A percentile compares a stretch with the other conserved stretches of the same genome.
Evolutionary conservation across 805 yeast genomes (phyloP).

Genomic region (Candida patagonica): DNA sequence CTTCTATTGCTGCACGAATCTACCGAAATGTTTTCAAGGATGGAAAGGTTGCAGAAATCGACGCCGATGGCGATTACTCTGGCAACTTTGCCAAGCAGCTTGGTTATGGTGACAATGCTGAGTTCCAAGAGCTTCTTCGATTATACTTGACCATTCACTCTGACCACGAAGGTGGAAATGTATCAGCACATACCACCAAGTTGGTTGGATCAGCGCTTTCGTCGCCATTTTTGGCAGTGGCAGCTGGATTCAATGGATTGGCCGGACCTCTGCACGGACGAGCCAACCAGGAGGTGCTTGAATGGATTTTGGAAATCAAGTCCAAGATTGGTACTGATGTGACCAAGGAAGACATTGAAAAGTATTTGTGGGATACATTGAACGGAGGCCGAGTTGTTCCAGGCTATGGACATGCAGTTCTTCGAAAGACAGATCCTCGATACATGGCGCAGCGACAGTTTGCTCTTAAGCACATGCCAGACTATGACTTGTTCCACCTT

Average conservation of each 20-base stretch:
- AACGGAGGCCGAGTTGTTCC: conserved; percentile 74
- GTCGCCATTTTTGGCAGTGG: conserved; percentile 63
- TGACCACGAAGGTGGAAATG: conserved; percentile 81
- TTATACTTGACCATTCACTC: conserved; percentile 67
- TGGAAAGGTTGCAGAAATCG: conserved; percentile 49
- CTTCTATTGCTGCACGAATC: conserved; percentile 71
- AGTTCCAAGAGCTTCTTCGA: conserved; percentile 61
- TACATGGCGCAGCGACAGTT: conserved; percentile 80
- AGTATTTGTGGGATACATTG: conserved; percentile 61
- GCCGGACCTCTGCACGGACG: conserved; percentile 85
- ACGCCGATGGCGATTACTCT: conserved; percentile 55
- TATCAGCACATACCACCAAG: conserved; percentile 74
- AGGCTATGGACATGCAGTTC: conserved; percentile 83
- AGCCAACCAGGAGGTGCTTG: conserved; percentile 78
- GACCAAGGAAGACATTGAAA: conserved; percentile 46
- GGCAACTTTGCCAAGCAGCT: conserved; percentile 58
- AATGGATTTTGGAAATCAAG: conserved; percentile 60
- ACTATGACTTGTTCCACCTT: conserved; percentile 68
- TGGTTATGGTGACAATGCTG: conserved; percentile 42
- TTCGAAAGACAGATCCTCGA: conserved; percentile 79
- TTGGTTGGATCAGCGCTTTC: conserved; percentile 75
- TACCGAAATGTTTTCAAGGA: conserved; percentile 80
- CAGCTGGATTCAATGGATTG: conserved; percentile 74
- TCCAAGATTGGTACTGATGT: conserved; percentile 24
- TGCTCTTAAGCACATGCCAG: conserved; percentile 52